Conservation (phyloP, 306 rosid genomes). For the Biancaea sappan region DNA sequence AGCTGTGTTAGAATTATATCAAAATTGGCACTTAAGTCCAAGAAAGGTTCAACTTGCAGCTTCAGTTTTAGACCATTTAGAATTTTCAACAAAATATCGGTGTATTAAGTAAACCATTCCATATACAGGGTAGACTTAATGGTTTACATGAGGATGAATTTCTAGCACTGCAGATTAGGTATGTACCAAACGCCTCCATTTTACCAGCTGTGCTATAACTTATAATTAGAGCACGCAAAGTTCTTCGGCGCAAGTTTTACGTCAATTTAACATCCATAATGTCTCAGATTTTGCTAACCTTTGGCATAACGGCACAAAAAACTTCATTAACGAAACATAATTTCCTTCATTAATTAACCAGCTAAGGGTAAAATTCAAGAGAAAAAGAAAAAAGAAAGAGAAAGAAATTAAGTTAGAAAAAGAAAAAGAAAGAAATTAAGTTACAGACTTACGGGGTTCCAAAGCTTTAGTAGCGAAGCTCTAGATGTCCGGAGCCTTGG, state of each 20-base stretch:
- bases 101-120: not conserved
- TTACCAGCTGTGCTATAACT: conserved; percentile 17
- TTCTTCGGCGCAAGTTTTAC: conserved; percentile 25
- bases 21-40: no score
- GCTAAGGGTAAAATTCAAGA: no score
- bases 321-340: conserved; percentile 37
- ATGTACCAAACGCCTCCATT: conserved; percentile 37
- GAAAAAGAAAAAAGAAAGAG: no score
- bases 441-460: no score
- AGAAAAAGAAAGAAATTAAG: no score
- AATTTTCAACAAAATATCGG: not conserved
- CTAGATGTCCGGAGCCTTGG: no score
- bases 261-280: conserved; percentile 18
- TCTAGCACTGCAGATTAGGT: conserved; percentile 39
- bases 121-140: not conserved
- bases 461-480: no score
- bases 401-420: no score
- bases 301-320: conserved; percentile 55
- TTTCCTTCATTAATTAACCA: not conserved
- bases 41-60: not conserved
- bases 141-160: not conserved
- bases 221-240: conserved; percentile 11
- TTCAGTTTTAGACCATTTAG: conserved; percentile 14
- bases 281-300: conserved; percentile 41
- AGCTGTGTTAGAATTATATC: no score